A percentile compares a stretch with the other conserved stretches of the same genome.
phyloP scores from a whole-genome alignment of 192 early-diverging fungal species.

The Mortierella antarctica region DNA sequence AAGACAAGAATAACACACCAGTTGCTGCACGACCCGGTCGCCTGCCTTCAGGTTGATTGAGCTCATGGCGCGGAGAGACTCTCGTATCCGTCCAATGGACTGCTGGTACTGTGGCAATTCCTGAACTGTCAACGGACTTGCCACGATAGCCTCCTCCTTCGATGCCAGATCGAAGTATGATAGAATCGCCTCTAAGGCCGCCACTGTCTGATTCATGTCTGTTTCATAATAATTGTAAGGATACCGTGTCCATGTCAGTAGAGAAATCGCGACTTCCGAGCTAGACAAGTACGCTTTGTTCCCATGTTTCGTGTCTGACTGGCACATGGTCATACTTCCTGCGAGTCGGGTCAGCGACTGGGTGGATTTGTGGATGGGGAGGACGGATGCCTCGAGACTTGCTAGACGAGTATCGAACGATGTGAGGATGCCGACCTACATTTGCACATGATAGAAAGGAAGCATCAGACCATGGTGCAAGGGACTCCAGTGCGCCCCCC shows the following conservation, averaged over 20 bases:
- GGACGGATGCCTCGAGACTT: constrained; percentile 77
- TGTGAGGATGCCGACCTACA: constrained; percentile 73
- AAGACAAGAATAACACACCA: constrained; percentile 13
- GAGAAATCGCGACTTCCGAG: too few species aligned
- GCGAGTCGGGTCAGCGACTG: constrained; percentile 76
- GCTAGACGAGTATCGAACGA: constrained; percentile 81
- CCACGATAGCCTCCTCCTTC: constrained; percentile 72
- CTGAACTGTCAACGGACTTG: constrained; percentile 65
- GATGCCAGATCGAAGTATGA: constrained; percentile 75
- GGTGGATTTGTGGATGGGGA: constrained; percentile 84
- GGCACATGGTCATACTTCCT: constrained; percentile 66
- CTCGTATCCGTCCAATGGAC: constrained; percentile 49
- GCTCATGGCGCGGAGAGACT: constrained; percentile 40
- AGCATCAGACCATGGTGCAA: constrained; percentile 1
- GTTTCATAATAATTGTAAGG: background rate
- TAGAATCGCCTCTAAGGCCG: constrained; percentile 68
- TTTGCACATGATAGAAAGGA: background rate
- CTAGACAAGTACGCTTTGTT: too few species aligned
- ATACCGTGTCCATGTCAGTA: background rate
- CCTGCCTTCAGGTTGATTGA: constrained; percentile 50
- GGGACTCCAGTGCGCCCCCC: background rate
- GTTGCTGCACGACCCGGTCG: constrained; percentile 42
- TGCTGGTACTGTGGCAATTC: constrained; percentile 27
- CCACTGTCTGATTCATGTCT: constrained; percentile 78
- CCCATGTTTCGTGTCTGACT: background rate